Evolutionary conservation across 139 green algal genomes (phyloP), one percentile per base, ranked within the genome.

Genomic region (Pleodorina starrii): DNA sequence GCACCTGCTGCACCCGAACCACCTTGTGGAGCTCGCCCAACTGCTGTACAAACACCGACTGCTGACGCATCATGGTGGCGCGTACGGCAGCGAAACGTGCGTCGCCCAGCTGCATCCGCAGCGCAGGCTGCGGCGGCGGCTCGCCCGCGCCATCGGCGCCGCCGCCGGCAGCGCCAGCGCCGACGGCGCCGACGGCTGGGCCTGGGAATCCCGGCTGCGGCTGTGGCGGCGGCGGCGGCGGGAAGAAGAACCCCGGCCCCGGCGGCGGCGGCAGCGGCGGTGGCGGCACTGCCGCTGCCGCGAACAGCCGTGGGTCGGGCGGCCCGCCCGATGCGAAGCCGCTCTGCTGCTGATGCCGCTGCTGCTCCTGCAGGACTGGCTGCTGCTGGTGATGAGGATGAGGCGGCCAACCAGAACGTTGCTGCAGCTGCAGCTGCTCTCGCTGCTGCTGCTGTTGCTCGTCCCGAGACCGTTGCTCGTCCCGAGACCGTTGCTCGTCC

Each of bases 1-100:
- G 16, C 74, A 90, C 82, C 29, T 80, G 27, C 90, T 94, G 92
- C 69, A 89, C 77, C n/a, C 84, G 90, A 1, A 57, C 71, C 2
- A 94, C 75, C 83, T 91, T 91, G 86, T 94, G 92, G 71, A 94
- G 90, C 85, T 94, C 92, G 73, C 85, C 91, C 60, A 94, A 54
- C 90, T 94, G 92, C 74, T 90, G 78, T 36, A 93, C 69, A 82
- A 93, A 94, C 32, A 74, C 57, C 16, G 89, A 89, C 72, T 93
- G 92, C 84, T 94, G 92, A 42, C 82, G 79, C 79, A 94, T 51
- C 79, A 94, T 90, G n/a, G 86, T 46, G 9, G 60, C 84, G 17
- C 92, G 86, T n/a, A 91, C 84, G 23, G 85, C 89, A 43, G 40
- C 83, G 81, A 89, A 94, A 5, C 60, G 59, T 27, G 84, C 75